phyloP scores from a whole-genome alignment of 2,329 filamentous ascomycete genomes.

The Thyridium curvatum region DNA sequence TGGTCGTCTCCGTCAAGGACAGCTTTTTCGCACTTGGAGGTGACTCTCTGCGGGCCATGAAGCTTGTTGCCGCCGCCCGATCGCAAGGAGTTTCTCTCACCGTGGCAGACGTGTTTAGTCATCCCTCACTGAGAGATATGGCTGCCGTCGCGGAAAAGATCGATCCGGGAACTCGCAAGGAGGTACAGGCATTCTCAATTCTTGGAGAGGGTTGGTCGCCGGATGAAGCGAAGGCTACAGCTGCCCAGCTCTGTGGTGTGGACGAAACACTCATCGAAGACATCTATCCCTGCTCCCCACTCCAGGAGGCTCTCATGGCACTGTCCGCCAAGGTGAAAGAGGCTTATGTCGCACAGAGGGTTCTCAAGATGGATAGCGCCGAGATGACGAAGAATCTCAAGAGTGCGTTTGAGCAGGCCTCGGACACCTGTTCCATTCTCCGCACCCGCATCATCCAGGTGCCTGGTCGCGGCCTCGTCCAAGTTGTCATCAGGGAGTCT shows the following conservation, averaged over 20 bases:
- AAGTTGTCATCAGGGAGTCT: constrained; percentile 36
- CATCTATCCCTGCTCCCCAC: constrained; percentile 46
- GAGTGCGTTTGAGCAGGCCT: constrained; percentile 33
- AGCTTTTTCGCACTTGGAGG: constrained; percentile 43
- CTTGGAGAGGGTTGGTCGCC: not conserved
- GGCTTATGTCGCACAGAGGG: constrained; percentile 45
- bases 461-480: constrained; percentile 34
- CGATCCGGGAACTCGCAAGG: constrained; percentile 4
- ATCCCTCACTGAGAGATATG: constrained; percentile 37
- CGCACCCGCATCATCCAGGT: constrained; percentile 43
- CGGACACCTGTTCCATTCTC: constrained; percentile 32
- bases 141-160: constrained; percentile 17
- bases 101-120: constrained; percentile 38
- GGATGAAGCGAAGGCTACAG: constrained; percentile 11
- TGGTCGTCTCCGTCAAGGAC: constrained; percentile 26
- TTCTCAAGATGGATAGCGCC: constrained; percentile 31
- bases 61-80: constrained; percentile 36
- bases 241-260: constrained; percentile 15
- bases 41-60: constrained; percentile 47
- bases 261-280: constrained; percentile 33
- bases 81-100: constrained; percentile 30
- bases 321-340: constrained; percentile 43
- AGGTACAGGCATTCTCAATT: constrained; percentile 13
- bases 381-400: constrained; percentile 30
- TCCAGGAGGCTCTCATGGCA: constrained; percentile 49